Percentiles rank a stretch among this genome's conserved stretches.
phyloP scores from a whole-genome alignment of 148 eudicot species.

The Diospyros lotus region DNA sequence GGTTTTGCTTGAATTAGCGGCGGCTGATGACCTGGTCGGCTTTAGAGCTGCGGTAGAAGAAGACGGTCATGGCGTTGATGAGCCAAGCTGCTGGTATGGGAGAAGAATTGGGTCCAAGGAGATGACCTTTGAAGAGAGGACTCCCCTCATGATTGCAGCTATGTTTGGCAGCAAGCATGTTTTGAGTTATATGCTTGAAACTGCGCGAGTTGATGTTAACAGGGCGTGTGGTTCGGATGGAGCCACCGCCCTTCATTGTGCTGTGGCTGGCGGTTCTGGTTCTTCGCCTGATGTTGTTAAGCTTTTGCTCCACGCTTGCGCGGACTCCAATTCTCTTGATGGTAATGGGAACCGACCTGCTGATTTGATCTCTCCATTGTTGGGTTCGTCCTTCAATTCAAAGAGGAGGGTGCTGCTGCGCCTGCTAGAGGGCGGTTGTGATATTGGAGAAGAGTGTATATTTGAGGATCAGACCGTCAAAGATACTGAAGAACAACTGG shows the following conservation, averaged over 20 bases:
- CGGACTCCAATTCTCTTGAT: conserved; percentile 49
- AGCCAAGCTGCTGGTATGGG: conserved; percentile 66
- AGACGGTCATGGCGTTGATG: conserved; percentile 50
- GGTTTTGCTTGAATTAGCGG: conserved; percentile 65
- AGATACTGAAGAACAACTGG: conserved; percentile 11
- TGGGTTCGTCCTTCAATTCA: conserved; percentile 27
- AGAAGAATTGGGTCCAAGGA: conserved; percentile 70
- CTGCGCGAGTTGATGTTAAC: conserved; percentile 58
- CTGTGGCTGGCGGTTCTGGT: conserved; percentile 58
- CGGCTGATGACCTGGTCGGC: conserved; percentile 51
- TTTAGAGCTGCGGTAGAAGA: conserved; percentile 56
- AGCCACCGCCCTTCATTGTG: conserved; percentile 90
- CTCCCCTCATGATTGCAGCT: conserved; percentile 84
- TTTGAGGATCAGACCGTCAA: conserved; percentile 22
- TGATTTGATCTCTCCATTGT: conserved; percentile 45
- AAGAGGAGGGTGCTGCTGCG: conserved; percentile 53
- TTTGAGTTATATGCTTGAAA: conserved; percentile 46
- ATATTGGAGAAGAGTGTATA: conserved; percentile 24
- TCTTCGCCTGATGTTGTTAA: conserved; percentile 50
- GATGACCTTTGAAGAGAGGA: conserved; percentile 81
- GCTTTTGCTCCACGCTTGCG: conserved; percentile 57
- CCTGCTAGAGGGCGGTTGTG: conserved; percentile 37
- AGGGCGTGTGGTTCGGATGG: conserved; percentile 77
- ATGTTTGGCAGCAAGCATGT: conserved; percentile 74
- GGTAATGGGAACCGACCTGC: conserved; percentile 55